Base-by-base conservation (phyloP, 1,139 yeast species). In the Kluyveromyces sp. region DNA sequence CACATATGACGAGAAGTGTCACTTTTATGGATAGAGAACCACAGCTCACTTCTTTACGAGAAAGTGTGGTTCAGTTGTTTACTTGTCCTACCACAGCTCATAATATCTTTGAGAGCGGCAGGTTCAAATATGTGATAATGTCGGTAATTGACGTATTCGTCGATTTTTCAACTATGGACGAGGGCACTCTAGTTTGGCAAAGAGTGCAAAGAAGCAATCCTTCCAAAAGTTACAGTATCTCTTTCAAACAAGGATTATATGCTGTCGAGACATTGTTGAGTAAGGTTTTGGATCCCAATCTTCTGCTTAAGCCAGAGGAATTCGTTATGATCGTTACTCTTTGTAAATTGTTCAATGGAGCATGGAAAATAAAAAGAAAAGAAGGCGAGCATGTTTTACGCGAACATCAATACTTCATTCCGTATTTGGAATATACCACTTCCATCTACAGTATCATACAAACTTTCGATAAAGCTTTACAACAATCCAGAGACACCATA, bases 141-240 rank as follows among this genome's bases (percentile, higher is more conserved):
- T 75, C 83, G 1, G 60, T 75, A 3, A 62, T 70, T 4, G 65
- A 65, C n/a, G 50, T 77, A 6, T 71, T 78, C 40, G 73, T 71
- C 45, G 68, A 69, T 20, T 63, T 62, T 47, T 55, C 63, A 11
- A 58, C 55, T 34, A 38, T 52, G n/a, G 73, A 73, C 34, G 33
- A 67, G 70, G 36, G 71, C 67, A 59, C 64, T 58, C 41, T 74
- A 74, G 57, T 62, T 63, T 87, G 62, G 81, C 83, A 54, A 80
- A 83, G 58, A 33, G 63, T 61, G 8, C 62, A 57, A 39, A 54
- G 59, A 66, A 92, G 54, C 67, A 88, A 55, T 78, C 89, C 81
- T 76, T 87, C 50, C 83, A 85, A 63, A 68, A 85, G 39, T 77
- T 87, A 59, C 75, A 81, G 55, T 88, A 86, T 65, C 64, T 85